A percentile compares a stretch with the other conserved stretches of the same genome.
Evolutionary conservation across 495 filamentous ascomycete species (phyloP).

Genomic region (Hypomontagnella monticulosa): DNA sequence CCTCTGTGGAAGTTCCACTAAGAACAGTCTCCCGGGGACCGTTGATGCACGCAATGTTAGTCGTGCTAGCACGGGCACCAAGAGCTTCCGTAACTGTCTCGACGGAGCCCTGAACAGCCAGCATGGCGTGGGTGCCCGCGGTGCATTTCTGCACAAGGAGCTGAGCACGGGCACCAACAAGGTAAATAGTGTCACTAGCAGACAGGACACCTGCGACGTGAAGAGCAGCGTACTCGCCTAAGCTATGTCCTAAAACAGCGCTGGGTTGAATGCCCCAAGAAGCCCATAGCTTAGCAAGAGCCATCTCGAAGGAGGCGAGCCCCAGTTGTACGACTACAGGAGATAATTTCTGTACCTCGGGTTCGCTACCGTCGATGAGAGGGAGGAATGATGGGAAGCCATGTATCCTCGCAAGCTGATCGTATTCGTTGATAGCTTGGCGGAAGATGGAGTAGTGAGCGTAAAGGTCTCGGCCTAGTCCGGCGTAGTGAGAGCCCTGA

Average conservation of each 20-base stretch:
- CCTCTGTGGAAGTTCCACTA: conserved; percentile 61
- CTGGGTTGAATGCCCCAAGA: conserved; percentile 80
- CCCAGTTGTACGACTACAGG: conserved; percentile 83
- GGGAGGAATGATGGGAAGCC: conserved; percentile 75
- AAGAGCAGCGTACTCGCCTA: conserved; percentile 88
- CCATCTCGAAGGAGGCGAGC: conserved; percentile 83
- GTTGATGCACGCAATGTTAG: conserved; percentile 70
- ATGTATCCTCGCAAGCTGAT: conserved; percentile 73
- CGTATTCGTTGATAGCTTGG: conserved; percentile 72
- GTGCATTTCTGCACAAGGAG: conserved; percentile 78
- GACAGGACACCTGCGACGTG: conserved; percentile 82
- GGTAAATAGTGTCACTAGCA: conserved; percentile 79
- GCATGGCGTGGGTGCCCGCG: conserved; percentile 74
- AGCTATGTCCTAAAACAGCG: conserved; percentile 85
- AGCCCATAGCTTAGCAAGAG: conserved; percentile 80
- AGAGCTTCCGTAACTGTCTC: conserved; percentile 53
- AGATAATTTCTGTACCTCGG: conserved; percentile 67
- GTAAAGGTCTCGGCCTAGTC: conserved; percentile 79
- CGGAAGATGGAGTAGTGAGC: conserved; percentile 73
- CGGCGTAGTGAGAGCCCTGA: conserved; percentile 71
- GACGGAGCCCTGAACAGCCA: conserved; percentile 63
- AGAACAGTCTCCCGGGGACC: conserved; percentile 69
- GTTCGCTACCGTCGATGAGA: conserved; percentile 70
- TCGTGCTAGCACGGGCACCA: conserved; percentile 39
- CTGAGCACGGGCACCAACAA: conserved; percentile 80